Percentiles rank a stretch among this genome's conserved stretches.
phyloP scores from a whole-genome alignment of 176 grass and related monocot species.

The Guadua angustifolia region DNA sequence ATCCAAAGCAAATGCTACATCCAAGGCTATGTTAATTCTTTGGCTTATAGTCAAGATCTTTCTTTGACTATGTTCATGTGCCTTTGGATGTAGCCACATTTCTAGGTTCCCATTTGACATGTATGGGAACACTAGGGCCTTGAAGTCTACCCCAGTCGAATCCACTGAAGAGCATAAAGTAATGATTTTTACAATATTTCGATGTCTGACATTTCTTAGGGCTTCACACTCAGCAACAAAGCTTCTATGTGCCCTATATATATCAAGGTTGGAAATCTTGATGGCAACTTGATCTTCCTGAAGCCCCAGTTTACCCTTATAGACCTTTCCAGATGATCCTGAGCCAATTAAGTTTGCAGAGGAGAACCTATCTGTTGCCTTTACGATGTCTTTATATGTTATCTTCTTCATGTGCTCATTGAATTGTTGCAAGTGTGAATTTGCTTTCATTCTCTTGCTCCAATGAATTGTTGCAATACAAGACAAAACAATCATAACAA shows the following conservation, averaged over 20 bases:
- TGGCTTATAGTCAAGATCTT: constrained; percentile 32
- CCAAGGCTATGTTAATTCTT: constrained; percentile 36
- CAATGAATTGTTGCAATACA: not conserved
- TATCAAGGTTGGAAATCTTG: constrained; percentile 54
- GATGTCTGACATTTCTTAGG: constrained; percentile 50
- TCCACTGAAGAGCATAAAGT: constrained; percentile 61
- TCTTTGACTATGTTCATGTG: not conserved
- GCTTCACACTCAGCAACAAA: constrained; percentile 62
- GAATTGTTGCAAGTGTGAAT: not conserved
- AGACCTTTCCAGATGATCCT: constrained; percentile 62
- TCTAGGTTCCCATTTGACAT: constrained; percentile 69
- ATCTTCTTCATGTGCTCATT: not conserved
- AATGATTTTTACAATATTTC: constrained; percentile 62
- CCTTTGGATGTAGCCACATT: constrained; percentile 54
- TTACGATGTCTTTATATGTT: constrained; percentile 40
- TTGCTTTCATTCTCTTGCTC: not conserved
- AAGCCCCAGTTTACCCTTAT: constrained; percentile 39
- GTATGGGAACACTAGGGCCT: constrained; percentile 60
- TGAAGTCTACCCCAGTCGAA: constrained; percentile 48
- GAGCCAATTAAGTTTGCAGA: constrained; percentile 49
- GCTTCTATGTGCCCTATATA: constrained; percentile 45
- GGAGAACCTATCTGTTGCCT: constrained; percentile 56
- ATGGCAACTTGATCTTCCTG: constrained; percentile 45
- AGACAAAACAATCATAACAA: not conserved
- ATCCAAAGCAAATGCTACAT: constrained; percentile 46